Evolutionary conservation across 192 early-diverging fungal genomes (phyloP).

Genomic region (Coemansia sp.): DNA sequence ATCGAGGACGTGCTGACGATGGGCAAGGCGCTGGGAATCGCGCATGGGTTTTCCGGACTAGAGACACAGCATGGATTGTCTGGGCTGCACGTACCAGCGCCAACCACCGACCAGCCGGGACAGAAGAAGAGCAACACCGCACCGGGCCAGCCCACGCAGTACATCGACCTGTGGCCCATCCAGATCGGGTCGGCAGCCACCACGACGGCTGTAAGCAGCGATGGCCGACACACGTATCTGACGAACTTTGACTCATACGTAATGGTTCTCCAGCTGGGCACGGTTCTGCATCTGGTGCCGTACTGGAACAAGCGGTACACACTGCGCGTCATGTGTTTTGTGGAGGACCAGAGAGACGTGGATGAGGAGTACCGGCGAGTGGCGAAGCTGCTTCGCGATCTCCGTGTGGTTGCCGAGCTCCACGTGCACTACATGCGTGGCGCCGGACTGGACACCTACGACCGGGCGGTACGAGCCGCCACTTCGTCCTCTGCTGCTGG

Average conservation of each 20-base stretch:
- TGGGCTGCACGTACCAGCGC: conserved; percentile 4
- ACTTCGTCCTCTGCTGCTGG: too few relatives aligned
- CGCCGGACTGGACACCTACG: conserved; percentile 47
- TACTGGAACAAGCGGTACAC: conserved; percentile 64
- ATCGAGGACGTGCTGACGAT: conserved; percentile 69
- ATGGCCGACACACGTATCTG: conserved; percentile 38
- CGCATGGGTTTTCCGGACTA: conserved; percentile 62
- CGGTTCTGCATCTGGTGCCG: conserved; percentile 69
- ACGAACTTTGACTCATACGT: conserved; percentile 71
- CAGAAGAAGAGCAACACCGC: conserved; percentile 4
- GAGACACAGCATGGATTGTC: conserved; percentile 15
- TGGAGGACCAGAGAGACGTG: conserved; percentile 64
- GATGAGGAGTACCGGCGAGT: conserved; percentile 62
- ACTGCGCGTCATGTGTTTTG: conserved; percentile 70
- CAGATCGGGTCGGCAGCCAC: conserved; percentile 55
- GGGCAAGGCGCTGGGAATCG: conserved; percentile 70
- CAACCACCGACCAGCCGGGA: background rate
- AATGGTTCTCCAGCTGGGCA: conserved; percentile 74
- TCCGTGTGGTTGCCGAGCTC: conserved; percentile 65
- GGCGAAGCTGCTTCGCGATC: conserved; percentile 56
- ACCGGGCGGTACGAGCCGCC: conserved; percentile 11
- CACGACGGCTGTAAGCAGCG: conserved; percentile 1
- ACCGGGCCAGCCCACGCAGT: conserved; percentile 40
- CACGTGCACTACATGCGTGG: conserved; percentile 57
- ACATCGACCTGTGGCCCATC: conserved; percentile 76